phyloP scores from a whole-genome alignment of 768 basidiomycete genomes.

The Leccinellum luteum region DNA sequence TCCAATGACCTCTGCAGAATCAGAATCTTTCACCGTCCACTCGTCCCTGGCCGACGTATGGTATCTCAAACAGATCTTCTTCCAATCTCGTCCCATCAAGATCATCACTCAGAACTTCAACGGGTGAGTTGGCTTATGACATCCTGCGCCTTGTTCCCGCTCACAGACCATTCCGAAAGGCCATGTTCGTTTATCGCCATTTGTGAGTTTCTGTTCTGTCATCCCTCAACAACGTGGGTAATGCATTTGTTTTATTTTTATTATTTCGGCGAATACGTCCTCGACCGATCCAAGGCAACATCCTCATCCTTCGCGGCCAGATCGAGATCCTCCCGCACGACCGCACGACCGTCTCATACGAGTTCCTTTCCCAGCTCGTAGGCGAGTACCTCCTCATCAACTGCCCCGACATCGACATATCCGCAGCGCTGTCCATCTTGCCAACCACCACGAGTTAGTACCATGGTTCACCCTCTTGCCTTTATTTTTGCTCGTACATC shows the following conservation, averaged over 20 bases:
- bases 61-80: constrained; percentile 70
- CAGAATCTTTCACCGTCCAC: constrained; percentile 15
- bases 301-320: constrained; percentile 80
- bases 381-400: constrained; percentile 74
- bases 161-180: constrained; percentile 43
- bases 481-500: background rate
- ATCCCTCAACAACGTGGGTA: background rate
- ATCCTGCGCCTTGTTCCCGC: too few relatives aligned
- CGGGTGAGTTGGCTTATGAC: constrained; percentile 54
- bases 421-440: constrained; percentile 30
- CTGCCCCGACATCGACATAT: constrained; percentile 40
- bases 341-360: constrained; percentile 75
- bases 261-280: too few relatives aligned
- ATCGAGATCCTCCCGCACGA: constrained; percentile 68
- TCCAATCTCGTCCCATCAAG: constrained; percentile 43
- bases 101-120: constrained; percentile 85
- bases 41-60: constrained; percentile 55
- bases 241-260: background rate
- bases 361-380: constrained; percentile 78
- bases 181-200: constrained; percentile 92
- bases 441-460: constrained; percentile 73
- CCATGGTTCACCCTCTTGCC: background rate
- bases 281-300: constrained; percentile 59
- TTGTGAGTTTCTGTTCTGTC: constrained; percentile 41
- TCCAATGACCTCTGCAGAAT: background rate